phyloP scores from a whole-genome alignment of 345 rosid species.

The Citrus inodora region DNA sequence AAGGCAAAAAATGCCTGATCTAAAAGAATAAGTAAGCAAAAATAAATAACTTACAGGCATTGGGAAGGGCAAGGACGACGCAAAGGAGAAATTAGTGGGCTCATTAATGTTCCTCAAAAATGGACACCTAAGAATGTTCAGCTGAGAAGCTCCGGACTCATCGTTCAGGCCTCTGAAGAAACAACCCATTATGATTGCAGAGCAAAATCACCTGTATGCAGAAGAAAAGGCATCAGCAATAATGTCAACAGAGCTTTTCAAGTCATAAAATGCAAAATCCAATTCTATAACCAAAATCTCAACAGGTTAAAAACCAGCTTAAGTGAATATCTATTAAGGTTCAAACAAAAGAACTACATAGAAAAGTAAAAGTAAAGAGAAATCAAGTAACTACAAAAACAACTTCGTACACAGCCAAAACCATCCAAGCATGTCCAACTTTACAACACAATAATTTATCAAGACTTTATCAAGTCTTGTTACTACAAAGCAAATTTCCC shows the following conservation, averaged over 20 bases:
- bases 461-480: neutral
- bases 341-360: neutral
- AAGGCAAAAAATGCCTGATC: neutral
- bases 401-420: neutral
- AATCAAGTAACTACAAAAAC: neutral
- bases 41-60: slow-evolving; percentile 61
- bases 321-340: neutral
- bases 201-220: slow-evolving; percentile 30
- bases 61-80: slow-evolving; percentile 60
- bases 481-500: neutral
- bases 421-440: neutral
- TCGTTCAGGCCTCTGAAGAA: slow-evolving; percentile 54
- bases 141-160: slow-evolving; percentile 43
- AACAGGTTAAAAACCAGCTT: neutral
- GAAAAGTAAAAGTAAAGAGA: neutral
- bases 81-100: slow-evolving; percentile 85
- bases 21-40: neutral
- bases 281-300: neutral
- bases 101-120: slow-evolving; percentile 95
- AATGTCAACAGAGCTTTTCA: neutral
- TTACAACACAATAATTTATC: neutral
- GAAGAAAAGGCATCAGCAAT: neutral
- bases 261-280: neutral
- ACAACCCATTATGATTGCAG: slow-evolving; percentile 42
- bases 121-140: slow-evolving; percentile 71